Evolutionary conservation across 2,329 filamentous ascomycete genomes (phyloP).

Genomic region (Claviceps spartinae): DNA sequence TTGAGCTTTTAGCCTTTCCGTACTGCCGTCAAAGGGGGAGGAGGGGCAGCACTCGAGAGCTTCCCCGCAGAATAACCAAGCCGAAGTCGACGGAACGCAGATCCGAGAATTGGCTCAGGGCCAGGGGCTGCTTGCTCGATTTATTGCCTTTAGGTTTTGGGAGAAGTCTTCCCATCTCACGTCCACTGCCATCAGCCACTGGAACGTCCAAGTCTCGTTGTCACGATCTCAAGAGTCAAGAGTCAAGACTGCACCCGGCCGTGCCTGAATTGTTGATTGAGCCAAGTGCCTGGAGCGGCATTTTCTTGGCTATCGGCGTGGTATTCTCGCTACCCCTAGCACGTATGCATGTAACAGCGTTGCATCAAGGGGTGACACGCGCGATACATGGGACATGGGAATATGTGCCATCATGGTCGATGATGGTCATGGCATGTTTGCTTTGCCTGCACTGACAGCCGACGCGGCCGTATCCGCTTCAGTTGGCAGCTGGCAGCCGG

Average conservation of each 20-base stretch:
- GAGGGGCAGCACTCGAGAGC: neutral
- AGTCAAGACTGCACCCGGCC: neutral
- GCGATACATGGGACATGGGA: neutral
- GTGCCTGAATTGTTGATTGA: neutral
- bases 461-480: too few relatives aligned
- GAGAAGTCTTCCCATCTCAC: neutral
- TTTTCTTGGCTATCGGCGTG: neutral
- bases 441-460: neutral
- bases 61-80: neutral
- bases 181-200: neutral
- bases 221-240: neutral
- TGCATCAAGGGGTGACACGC: neutral
- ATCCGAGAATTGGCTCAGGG: neutral
- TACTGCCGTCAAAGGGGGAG: neutral
- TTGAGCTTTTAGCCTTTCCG: neutral
- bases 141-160: neutral
- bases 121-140: too few relatives aligned
- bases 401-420: neutral
- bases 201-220: neutral
- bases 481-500: too few relatives aligned
- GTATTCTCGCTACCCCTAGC: neutral
- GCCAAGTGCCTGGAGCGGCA: neutral
- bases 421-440: neutral
- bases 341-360: neutral
- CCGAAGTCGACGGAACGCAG: neutral